Conservation (phyloP, 169 alveolate genomes). For the Plasmodium reichenowi region DNA sequence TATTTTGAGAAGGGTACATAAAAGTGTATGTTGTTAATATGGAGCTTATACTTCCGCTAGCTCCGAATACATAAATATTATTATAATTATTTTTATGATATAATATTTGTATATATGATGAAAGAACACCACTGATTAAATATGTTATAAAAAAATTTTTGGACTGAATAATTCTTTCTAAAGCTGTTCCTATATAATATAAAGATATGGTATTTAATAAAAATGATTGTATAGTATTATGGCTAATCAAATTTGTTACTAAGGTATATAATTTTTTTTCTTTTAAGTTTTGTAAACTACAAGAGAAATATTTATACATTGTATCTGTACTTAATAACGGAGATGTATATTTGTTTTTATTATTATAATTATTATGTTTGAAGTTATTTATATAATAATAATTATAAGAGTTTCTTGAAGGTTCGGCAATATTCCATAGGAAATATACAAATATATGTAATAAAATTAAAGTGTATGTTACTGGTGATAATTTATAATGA, state of each 20-base stretch:
- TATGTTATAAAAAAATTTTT: constrained; percentile 35
- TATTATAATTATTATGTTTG: neutral
- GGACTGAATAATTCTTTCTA: constrained; percentile 23
- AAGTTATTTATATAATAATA: no score
- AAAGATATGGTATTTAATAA: constrained; percentile 52
- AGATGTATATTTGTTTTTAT: neutral
- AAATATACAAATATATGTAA: constrained; percentile 39
- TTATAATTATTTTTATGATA: constrained; percentile 32
- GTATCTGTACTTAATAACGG: constrained; percentile 7
- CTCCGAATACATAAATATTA: constrained; percentile 59
- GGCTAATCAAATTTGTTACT: constrained; percentile 47
- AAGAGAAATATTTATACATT: constrained; percentile 49
- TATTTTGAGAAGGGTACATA: constrained; percentile 13
- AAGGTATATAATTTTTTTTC: constrained; percentile 39
- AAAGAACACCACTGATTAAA: constrained; percentile 47
- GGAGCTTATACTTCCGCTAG: constrained; percentile 65
- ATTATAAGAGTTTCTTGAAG: neutral
- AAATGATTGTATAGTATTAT: constrained; percentile 54
- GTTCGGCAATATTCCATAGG: constrained; percentile 41
- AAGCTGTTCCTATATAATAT: constrained; percentile 44
- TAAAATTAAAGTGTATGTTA: constrained; percentile 30
- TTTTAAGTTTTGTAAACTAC: constrained; percentile 32
- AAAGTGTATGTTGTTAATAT: constrained; percentile 43
- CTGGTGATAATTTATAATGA: constrained; percentile 30
- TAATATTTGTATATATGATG: constrained; percentile 40